phyloP scores from a whole-genome alignment of 2,329 filamentous ascomycete genomes.

The Bertia moriformis region DNA sequence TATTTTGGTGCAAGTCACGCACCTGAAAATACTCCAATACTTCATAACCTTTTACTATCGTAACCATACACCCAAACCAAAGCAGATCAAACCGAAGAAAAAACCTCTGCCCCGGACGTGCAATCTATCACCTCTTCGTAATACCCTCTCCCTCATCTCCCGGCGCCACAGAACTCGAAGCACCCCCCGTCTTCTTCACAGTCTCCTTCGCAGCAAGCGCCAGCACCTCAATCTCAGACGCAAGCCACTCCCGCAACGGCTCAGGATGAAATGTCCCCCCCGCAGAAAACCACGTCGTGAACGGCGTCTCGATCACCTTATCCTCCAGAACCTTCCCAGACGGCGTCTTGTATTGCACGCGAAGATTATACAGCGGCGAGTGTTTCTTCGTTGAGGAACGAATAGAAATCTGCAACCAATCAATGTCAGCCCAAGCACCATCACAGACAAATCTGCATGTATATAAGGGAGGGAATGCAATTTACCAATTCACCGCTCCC shows the following conservation, averaged over 20 bases:
- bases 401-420: not conserved
- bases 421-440: not conserved
- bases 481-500: not conserved
- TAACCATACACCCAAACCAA: too few species aligned
- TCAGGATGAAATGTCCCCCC: slow-evolving; percentile 44
- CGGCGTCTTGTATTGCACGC: slow-evolving; percentile 16
- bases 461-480: not conserved
- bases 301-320: slow-evolving; percentile 35
- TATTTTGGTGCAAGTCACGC: too few species aligned
- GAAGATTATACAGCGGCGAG: not conserved
- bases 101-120: too few species aligned
- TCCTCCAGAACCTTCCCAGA: slow-evolving; percentile 21
- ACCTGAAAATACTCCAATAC: too few species aligned
- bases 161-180: slow-evolving; percentile 2
- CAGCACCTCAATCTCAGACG: slow-evolving; percentile 37
- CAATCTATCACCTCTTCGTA: too few species aligned
- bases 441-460: not conserved
- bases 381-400: not conserved
- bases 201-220: slow-evolving; percentile 26
- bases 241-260: slow-evolving; percentile 47
- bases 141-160: too few species aligned
- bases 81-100: too few species aligned
- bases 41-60: too few species aligned
- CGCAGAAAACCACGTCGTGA: slow-evolving; percentile 42
- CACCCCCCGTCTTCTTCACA: slow-evolving; percentile 14